These are phyloP conservation scores for Leccinum angustisporum DNA, from an alignment of 1,284 basidiomycete species.

Conservation along the genomic window DNA sequence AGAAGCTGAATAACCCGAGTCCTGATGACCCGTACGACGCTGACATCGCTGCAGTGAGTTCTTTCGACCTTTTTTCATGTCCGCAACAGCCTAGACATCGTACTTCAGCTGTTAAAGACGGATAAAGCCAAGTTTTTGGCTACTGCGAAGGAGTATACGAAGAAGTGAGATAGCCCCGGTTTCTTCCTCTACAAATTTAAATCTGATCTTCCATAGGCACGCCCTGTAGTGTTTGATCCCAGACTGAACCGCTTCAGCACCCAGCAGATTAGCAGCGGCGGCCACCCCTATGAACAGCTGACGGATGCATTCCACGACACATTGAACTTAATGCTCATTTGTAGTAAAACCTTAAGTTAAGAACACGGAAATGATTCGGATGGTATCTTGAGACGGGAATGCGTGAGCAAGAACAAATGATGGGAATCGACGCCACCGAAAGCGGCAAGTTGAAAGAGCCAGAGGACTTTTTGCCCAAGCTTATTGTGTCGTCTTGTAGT, in stretches of 20 bases:
- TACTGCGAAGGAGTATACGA: constrained; percentile 78
- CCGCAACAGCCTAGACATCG: neutral
- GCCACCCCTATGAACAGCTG: neutral
- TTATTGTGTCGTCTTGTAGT: constrained; percentile 5
- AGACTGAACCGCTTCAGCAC: neutral
- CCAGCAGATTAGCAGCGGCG: neutral
- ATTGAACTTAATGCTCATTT: constrained; percentile 6
- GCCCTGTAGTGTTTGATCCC: constrained; percentile 20
- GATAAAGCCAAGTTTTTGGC: constrained; percentile 68
- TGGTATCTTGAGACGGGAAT: constrained; percentile 1
- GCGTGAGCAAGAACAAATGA: constrained; percentile 10
- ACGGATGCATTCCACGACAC: constrained; percentile 4
- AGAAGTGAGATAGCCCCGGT: constrained; percentile 53
- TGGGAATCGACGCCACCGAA: constrained; percentile 16
- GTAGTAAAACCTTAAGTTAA: constrained; percentile 12
- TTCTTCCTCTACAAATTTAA: neutral
- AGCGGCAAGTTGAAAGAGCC: constrained; percentile 23
- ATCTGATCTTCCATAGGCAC: constrained; percentile 21
- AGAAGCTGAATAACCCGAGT: constrained; percentile 86
- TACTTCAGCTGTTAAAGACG: constrained; percentile 63
- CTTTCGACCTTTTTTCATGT: neutral
- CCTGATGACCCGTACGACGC: constrained; percentile 89
- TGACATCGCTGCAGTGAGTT: constrained; percentile 71
- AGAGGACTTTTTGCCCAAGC: constrained; percentile 1
- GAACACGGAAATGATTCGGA: neutral